phyloP scores from a whole-genome alignment of 768 basidiomycete species.

The Termitomyces sp. region DNA sequence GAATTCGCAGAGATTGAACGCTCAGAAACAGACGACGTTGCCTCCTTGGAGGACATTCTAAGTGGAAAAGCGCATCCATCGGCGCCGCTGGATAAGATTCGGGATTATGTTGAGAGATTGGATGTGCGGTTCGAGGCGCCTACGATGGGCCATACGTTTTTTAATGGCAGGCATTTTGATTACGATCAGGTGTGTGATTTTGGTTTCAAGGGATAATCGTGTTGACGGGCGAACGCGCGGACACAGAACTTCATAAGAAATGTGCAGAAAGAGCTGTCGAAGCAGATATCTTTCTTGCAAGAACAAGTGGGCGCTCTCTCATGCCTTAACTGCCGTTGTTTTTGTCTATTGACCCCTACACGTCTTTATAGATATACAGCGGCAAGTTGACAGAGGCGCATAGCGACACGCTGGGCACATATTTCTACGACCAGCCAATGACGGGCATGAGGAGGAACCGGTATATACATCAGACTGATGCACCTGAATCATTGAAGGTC shows the following conservation, averaged over 20 bases:
- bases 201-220: not conserved
- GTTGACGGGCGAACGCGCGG: not conserved
- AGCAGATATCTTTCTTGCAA: slow-evolving; percentile 65
- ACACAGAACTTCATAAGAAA: slow-evolving; percentile 56
- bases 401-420: slow-evolving; percentile 49
- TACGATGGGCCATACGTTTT: slow-evolving; percentile 64
- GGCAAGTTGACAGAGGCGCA: slow-evolving; percentile 51
- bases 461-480: slow-evolving; percentile 55
- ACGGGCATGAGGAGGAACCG: slow-evolving; percentile 67
- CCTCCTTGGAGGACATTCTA: slow-evolving; percentile 33
- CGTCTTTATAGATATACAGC: slow-evolving; percentile 45
- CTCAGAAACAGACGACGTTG: slow-evolving; percentile 16
- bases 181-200: slow-evolving; percentile 49
- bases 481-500: slow-evolving; percentile 43
- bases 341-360: not conserved
- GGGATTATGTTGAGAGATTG: slow-evolving; percentile 54
- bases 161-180: slow-evolving; percentile 80
- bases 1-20: slow-evolving; percentile 25
- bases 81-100: slow-evolving; percentile 36
- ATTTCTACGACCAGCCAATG: slow-evolving; percentile 87
- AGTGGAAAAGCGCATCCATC: slow-evolving; percentile 21
- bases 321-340: not conserved
- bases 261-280: slow-evolving; percentile 53
- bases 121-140: slow-evolving; percentile 28
- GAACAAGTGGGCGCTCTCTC: slow-evolving; percentile 48